Base-by-base conservation (phyloP, 257 asterid genomes). In the Solanum chmielewskii region DNA sequence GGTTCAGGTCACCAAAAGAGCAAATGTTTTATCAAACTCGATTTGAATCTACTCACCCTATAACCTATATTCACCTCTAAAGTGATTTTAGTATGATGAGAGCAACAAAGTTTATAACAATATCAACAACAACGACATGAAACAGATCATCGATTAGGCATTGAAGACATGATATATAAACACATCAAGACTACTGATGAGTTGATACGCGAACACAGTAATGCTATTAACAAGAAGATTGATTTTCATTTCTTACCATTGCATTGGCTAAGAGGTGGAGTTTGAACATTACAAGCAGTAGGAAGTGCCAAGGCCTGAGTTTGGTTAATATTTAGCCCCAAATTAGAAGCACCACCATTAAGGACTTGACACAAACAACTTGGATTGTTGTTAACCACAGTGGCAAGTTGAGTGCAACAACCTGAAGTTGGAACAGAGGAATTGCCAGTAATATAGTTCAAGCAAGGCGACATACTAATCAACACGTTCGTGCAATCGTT, bases 381-480 rank as follows among this genome's bases (percentile, higher is more conserved):
- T 2, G 99, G 96, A 83, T 93, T 92, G 13, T 94, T 89, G 3
- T 92, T 89, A 45, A 94, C 98, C 16, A 93, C 98, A 7, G 91
- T 88, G 49, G 88, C 85, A 9, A 96, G 95, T 91, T 95, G 98
- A 1, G 97, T 85, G 92, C 99, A 96, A 88, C 99, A 96, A 11
- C 92, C 89, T 21, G 92, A 33, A 7, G 96, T 86, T 3, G 98
- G 98, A 78, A 89, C 21, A 64, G 97, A 85, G 62, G 98, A 87
- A 90, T 91, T 93, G 41, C 98, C 85, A 80, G 85, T 91, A 87
- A 95, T 92, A 91, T 93, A 96, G 91, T 87, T 93, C 78, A 96
- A 95, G 86, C 99, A 96, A 9, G 99, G 99, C 1, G 99, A 92
- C 97, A 96, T 59, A 92, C 98, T 96, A 56, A 95, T 90, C 71